Conservation (phyloP, 805 yeast genomes). For the Wickerhamiella azyma region DNA sequence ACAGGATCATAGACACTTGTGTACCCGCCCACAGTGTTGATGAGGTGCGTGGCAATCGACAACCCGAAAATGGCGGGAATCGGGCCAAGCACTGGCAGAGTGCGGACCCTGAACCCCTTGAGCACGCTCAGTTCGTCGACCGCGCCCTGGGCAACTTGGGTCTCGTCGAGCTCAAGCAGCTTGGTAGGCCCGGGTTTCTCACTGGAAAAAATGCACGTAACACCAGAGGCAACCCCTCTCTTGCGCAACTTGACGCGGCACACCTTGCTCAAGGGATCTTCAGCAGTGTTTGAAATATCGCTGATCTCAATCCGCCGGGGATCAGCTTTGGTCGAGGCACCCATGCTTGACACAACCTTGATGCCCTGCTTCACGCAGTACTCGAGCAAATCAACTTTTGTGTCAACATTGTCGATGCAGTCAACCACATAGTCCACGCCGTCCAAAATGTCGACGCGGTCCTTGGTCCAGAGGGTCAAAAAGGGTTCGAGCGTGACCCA, state of each 20-base stretch:
- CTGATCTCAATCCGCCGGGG: conserved; percentile 83
- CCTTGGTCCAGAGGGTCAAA: conserved; percentile 63
- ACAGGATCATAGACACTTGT: conserved; percentile 34
- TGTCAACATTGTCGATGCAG: conserved; percentile 92
- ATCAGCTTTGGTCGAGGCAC: conserved; percentile 94
- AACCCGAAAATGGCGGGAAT: conserved; percentile 96
- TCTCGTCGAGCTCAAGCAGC: conserved; percentile 71
- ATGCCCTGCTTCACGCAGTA: conserved; percentile 49
- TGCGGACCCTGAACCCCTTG: conserved; percentile 82
- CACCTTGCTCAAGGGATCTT: conserved; percentile 81
- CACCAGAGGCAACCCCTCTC: conserved; percentile 59
- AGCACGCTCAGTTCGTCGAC: conserved; percentile 81
- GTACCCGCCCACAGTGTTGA: conserved; percentile 73
- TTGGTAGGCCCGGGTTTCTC: conserved; percentile 96
- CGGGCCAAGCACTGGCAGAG: conserved; percentile 89
- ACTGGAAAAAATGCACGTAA: conserved; percentile 81
- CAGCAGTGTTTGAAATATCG: conserved; percentile 81
- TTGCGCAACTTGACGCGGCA: conserved; percentile 75
- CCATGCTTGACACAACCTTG: conserved; percentile 81
- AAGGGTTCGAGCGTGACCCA: conserved; percentile 75
- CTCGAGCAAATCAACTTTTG: conserved; percentile 81
- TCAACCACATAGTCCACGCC: conserved; percentile 77
- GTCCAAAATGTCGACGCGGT: conserved; percentile 44
- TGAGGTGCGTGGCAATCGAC: conserved; percentile 69
- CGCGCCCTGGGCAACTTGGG: conserved; percentile 63